A percentile compares a stretch with the other conserved stretches of the same genome.
phyloP scores from a whole-genome alignment of 1,284 basidiomycete species.

The Puccinia coronata region DNA sequence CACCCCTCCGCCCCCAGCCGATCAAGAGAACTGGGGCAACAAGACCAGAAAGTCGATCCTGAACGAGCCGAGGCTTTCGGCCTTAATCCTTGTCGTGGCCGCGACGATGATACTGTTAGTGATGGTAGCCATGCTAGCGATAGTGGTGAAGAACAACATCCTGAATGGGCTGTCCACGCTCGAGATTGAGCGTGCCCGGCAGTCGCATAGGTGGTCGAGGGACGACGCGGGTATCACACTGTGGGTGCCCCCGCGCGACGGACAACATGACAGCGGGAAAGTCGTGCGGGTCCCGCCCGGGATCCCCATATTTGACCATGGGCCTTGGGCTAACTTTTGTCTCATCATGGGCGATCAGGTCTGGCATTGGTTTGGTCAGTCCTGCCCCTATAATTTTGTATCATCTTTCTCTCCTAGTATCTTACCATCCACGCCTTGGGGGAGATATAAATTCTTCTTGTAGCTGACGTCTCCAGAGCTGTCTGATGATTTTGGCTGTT shows the following conservation, averaged over 20 bases:
- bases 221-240: slow-evolving; percentile 14
- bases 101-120: slow-evolving; percentile 20
- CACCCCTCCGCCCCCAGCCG: neutral
- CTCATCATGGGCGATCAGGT: slow-evolving; percentile 23
- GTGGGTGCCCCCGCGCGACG: slow-evolving; percentile 21
- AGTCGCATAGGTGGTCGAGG: neutral
- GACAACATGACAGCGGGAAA: too few species aligned
- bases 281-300: slow-evolving; percentile 23
- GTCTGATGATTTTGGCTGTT: too few species aligned
- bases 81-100: neutral
- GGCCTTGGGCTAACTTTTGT: neutral
- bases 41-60: neutral
- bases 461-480: too few species aligned
- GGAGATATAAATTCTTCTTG: too few species aligned
- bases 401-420: neutral
- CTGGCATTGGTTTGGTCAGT: slow-evolving; percentile 46
- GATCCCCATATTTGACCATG: slow-evolving; percentile 11
- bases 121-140: slow-evolving; percentile 16
- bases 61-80: slow-evolving; percentile 18
- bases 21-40: neutral
- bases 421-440: too few species aligned
- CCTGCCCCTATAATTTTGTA: neutral
- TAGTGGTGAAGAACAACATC: slow-evolving; percentile 3
- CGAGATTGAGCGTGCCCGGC: slow-evolving; percentile 35
- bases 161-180: slow-evolving; percentile 12